Evolutionary conservation across 352 stramenopile species (phyloP), one percentile per base, ranked within the genome.

Genomic region (Phytopythium delawarense): DNA sequence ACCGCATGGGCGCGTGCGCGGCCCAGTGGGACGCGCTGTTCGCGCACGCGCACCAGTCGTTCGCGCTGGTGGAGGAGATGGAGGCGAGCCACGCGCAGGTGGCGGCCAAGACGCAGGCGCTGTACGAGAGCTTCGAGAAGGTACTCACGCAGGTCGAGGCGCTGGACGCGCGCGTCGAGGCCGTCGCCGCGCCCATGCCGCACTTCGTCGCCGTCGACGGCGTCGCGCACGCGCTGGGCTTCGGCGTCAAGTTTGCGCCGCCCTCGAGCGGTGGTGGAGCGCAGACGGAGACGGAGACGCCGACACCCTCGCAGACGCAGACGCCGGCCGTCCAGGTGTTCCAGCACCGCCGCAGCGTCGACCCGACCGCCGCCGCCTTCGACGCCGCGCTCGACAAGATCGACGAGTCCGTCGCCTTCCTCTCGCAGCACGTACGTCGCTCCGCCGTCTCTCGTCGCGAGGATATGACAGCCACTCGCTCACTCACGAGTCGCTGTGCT

Each of bases 111-210:
- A 94, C 86, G 4, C 77, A 82, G 32, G 81, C 86, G 20, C 64
- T 94, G 56, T 92, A 92, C 58, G 75, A 86, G 59, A 86, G 70
- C 59, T 94, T 94, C 48, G 86, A 91, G 63, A 84, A 77, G 59
- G 70, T 79, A 8, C 53, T 88, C 49, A 66, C 85, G 53, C 76
- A 90, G 53, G 65, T 91, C 8, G 81, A 91, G 32, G 74, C 71
- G 35, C 68, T 94, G 30, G 79, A 84, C 35, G 71, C 68, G 23
- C 83, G 83, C 45, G 76, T 92, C 20, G 74, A 78, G n/a, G 70
- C 75, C 15, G 81, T 94, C 53, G 80, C 76, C 0, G 66, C 74
- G 18, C 82, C 81, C 20, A 74, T 94, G 76, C 84, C 86, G 59
- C 72, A 91, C 63, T 94, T 94, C 57, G 73, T 78, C 16, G 80